phyloP scores from a whole-genome alignment of 169 alveolate species.

The Plasmodium reichenowi region DNA sequence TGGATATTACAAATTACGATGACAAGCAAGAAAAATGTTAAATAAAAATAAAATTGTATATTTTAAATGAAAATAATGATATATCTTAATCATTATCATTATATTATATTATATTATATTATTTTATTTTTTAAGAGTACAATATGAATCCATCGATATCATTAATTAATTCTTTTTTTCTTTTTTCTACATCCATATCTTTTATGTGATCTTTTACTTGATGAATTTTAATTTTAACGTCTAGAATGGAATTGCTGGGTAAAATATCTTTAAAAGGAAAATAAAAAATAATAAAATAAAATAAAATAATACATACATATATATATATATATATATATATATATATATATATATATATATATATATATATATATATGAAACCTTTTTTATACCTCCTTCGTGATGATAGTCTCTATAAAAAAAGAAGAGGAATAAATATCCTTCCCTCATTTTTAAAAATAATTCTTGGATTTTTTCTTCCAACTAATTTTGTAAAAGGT shows the following conservation, averaged over 20 bases:
- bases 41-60: not conserved
- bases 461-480: slow-evolving; percentile 23
- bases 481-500: slow-evolving; percentile 4
- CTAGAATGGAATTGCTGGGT: slow-evolving; percentile 27
- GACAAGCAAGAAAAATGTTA: not conserved
- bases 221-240: slow-evolving; percentile 46
- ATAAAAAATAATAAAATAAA: not conserved
- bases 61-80: not conserved
- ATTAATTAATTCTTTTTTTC: not conserved
- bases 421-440: slow-evolving; percentile 16
- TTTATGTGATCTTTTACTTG: not conserved
- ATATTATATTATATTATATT: not conserved
- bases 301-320: not conserved
- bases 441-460: slow-evolving; percentile 21
- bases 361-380: not conserved
- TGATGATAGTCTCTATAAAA: slow-evolving; percentile 8
- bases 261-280: not conserved
- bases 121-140: slow-evolving; percentile 2
- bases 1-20: not conserved
- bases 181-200: not conserved
- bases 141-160: slow-evolving; percentile 21
- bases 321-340: not conserved
- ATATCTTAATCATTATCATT: not conserved
- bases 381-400: slow-evolving; percentile 7
- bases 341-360: not conserved